phyloP scores from a whole-genome alignment of 805 yeast genomes.

The Jamesozyma lodderae region DNA sequence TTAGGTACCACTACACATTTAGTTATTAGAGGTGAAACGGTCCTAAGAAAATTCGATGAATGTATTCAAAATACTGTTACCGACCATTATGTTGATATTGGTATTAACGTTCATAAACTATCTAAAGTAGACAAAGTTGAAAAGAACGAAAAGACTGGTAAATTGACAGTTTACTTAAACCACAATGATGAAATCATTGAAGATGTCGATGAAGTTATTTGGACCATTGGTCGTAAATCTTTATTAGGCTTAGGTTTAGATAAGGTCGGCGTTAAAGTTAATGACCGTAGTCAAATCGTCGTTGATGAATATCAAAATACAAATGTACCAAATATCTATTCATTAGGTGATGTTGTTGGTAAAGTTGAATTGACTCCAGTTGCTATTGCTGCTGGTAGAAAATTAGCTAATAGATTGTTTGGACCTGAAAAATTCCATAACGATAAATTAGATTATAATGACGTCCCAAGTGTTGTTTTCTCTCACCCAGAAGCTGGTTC shows the following conservation, averaged over 20 bases:
- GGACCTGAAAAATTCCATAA: slow-evolving; percentile 63
- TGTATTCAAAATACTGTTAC: slow-evolving; percentile 73
- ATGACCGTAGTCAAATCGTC: slow-evolving; percentile 51
- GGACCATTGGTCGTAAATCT: slow-evolving; percentile 92
- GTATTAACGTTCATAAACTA: slow-evolving; percentile 70
- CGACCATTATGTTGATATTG: slow-evolving; percentile 69
- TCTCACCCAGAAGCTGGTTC: slow-evolving; percentile 97
- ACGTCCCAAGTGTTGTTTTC: slow-evolving; percentile 93
- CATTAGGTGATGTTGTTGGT: slow-evolving; percentile 93
- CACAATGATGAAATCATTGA: slow-evolving; percentile 34
- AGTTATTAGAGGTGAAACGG: slow-evolving; percentile 84
- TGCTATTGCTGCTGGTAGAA: slow-evolving; percentile 97
- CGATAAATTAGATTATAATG: slow-evolving; percentile 75
- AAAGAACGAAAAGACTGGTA: slow-evolving; percentile 39
- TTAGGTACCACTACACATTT: slow-evolving; percentile 80
- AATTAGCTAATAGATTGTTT: slow-evolving; percentile 81
- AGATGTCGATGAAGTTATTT: slow-evolving; percentile 76
- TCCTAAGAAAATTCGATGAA: slow-evolving; percentile 80
- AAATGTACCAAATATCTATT: slow-evolving; percentile 56
- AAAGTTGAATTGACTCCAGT: slow-evolving; percentile 93
- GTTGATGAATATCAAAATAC: slow-evolving; percentile 89
- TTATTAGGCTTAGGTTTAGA: slow-evolving; percentile 67
- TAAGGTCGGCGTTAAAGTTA: slow-evolving; percentile 58
- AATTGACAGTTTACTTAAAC: slow-evolving; percentile 40
- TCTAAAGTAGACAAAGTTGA: slow-evolving; percentile 43